Evolutionary conservation across 345 rosid species (phyloP).

Genomic region (Capsella bursapastoris): DNA sequence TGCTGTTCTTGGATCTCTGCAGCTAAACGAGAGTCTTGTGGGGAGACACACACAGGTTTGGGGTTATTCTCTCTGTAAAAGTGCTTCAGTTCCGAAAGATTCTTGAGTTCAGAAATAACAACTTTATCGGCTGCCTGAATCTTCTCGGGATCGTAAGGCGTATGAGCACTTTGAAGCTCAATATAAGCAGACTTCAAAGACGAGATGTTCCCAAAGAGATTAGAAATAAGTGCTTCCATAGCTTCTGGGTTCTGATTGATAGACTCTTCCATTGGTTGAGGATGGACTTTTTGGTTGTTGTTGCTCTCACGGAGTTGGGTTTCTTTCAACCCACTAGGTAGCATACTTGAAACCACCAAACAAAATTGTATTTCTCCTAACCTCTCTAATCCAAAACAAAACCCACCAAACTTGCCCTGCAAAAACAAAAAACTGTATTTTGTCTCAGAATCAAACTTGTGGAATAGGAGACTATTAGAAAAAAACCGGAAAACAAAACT

Average conservation of each 20-base stretch:
- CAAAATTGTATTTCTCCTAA: constrained; percentile 22
- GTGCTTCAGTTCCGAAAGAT: constrained; percentile 79
- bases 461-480: constrained; percentile 2
- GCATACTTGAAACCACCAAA: constrained; percentile 65
- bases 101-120: constrained; percentile 80
- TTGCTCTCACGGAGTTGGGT: constrained; percentile 71
- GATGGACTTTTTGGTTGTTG: constrained; percentile 75
- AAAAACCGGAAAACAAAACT: too few relatives aligned
- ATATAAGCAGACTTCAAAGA: constrained; percentile 82
- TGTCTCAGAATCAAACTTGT: background rate
- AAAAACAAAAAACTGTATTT: background rate
- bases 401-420: constrained; percentile 24
- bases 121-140: constrained; percentile 84
- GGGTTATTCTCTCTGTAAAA: constrained; percentile 77
- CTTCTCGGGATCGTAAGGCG: constrained; percentile 86
- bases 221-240: constrained; percentile 71
- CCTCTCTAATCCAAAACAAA: constrained; percentile 18
- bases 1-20: constrained; percentile 93
- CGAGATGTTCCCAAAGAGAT: constrained; percentile 72
- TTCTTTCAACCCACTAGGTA: constrained; percentile 76
- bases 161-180: constrained; percentile 82
- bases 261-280: constrained; percentile 90
- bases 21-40: constrained; percentile 87
- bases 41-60: constrained; percentile 68
- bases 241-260: constrained; percentile 77